Base-by-base conservation (phyloP, 1,139 yeast species). In the Lodderomyces parapsilosis region DNA sequence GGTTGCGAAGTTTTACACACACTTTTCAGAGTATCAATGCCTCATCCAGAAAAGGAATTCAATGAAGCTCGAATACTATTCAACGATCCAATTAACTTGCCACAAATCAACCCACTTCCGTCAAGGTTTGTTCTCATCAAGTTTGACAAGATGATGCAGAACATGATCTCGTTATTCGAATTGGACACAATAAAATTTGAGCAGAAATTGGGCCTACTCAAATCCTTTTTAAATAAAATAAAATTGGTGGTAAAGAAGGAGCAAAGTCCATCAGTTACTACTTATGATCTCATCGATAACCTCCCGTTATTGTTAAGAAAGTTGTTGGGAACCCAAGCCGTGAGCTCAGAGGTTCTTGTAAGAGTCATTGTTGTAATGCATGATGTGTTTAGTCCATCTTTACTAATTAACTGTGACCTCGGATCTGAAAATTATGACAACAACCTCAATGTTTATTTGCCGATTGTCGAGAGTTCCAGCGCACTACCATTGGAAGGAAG, bases 51-150 rank as follows among this genome's bases (percentile, higher is more conserved):
- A 6, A 54, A 53, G 23, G 51, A 51, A 13, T 65, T 55, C 46
- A 62, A 54, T 41, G 62, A 62, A 11, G 47, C 64, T 14, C 55
- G 73, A 36, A 65, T 74, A 41, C 58, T 71, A 31, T 58, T 70
- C 6, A 62, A 55, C 40, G 76, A 70, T 2, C 59, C 63, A 0
- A 49, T 71, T 0, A 39, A 52, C 1, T 41, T 68, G 6, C 43
- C 43, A 13, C 76, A 72, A 38, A 57, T 72, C 17, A 57, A 56
- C 43, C 53, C 73, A 0, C 44, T 71, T 17, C 62, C 63, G 19
- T 51, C 66, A 1, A 57, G 62, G 46, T 72, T 76, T 77, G 57
- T 65, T 0, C 62, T 54, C 41, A 41, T 56, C 1, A 60, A 64
- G 36, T 63, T 62, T 45, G 72, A 69, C 34, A 57, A 59, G 43